Evolutionary conservation across 139 green algal species (phyloP).

Genomic region (Raphidocelis subcapitata): DNA sequence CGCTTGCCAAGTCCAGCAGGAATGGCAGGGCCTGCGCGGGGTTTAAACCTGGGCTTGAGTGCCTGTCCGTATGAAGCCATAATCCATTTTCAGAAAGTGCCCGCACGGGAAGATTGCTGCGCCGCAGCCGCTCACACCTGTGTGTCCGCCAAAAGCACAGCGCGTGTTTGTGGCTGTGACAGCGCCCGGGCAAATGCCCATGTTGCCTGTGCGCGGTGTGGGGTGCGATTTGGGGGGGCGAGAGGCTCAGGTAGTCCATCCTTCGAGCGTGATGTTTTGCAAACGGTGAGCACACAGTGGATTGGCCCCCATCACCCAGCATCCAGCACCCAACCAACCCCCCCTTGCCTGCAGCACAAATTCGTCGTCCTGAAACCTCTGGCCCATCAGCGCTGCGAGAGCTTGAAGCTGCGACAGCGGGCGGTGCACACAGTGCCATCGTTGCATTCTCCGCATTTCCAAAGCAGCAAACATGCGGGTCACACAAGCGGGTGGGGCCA

Average conservation of each 20-base stretch:
- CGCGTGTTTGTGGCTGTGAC: conserved; percentile 48
- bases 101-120: too few relatives aligned
- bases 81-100: too few relatives aligned
- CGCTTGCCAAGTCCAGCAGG: too few relatives aligned
- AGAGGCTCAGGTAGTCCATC: too few relatives aligned
- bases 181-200: conserved; percentile 70
- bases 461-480: neutral
- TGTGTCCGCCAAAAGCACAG: conserved; percentile 51
- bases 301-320: too few relatives aligned
- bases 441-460: neutral
- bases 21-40: too few relatives aligned
- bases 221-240: too few relatives aligned
- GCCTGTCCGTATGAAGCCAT: too few relatives aligned
- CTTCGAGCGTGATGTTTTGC: too few relatives aligned
- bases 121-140: conserved; percentile 30
- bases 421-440: neutral
- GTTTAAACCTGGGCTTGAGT: too few relatives aligned
- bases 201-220: conserved; percentile 44
- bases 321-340: too few relatives aligned
- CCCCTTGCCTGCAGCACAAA: conserved; percentile 73
- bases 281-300: too few relatives aligned
- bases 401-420: conserved; percentile 11
- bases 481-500: neutral
- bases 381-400: conserved; percentile 43
- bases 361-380: conserved; percentile 84